Base-by-base conservation (phyloP, 768 basidiomycete genomes). In the Macrolepiota albuminosa region DNA sequence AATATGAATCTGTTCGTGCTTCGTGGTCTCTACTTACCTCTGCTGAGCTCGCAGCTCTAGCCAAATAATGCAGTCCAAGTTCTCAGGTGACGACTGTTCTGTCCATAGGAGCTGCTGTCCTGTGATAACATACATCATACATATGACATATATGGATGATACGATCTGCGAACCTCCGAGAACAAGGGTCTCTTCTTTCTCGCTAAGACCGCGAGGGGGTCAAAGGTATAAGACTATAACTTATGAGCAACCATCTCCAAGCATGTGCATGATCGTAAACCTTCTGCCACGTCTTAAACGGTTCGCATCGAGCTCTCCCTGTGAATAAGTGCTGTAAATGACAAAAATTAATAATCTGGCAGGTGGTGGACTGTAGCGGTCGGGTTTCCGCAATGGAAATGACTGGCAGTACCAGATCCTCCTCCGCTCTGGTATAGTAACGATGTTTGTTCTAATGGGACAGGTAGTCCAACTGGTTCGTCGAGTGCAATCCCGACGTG, bases 211-310 rank as follows among this genome's bases (percentile, higher is more conserved):
- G 77, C 80, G 47, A 78, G 75, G 1, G 91, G 90, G 67, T 93
- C 80, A 72, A 91, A 93, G 2, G 85, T 83, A 71, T 86, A 88
- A 2, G 86, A 72, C 77, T 73, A 39, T n/a, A 34, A 21, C 39
- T 43, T 13, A 43, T 31, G n/a, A 39, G 37, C 50, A 48, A n/a
- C 13, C 36, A 45, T 37, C 18, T 18, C 14, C 31, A n/a, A n/a
- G 11, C 6, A 46, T 7, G 24, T 21, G 7, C 33, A 36, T n/a
- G 14, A 16, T 24, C 6, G 52, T n/a, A 18, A 56, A 88, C 87
- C 72, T 84, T 81, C 67, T 88, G 84, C 90, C 90, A 93, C 4
- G 85, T 84, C 72, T 90, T 90, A 81, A 86, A 90, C 0, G 87
- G 87, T 63, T 87, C 87, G 66, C 86, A 89, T 86, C 21, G 87